These are phyloP conservation scores for Talaromyces sp. DNA, from an alignment of 2,329 filamentous ascomycete species.

Conservation along the genomic window DNA sequence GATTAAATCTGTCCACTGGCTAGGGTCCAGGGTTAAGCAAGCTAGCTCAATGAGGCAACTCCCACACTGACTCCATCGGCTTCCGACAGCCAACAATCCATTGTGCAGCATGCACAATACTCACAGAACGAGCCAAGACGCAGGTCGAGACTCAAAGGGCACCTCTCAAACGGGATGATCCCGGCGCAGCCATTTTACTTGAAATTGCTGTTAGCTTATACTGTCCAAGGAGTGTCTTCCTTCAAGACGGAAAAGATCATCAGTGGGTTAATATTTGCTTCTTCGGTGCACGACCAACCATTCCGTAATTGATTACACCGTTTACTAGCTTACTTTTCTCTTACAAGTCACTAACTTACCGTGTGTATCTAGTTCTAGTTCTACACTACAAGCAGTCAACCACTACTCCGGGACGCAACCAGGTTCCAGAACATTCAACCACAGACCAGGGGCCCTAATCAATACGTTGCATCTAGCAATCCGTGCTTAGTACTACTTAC, in stretches of 20 bases:
- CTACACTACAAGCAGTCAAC: not conserved
- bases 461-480: not conserved
- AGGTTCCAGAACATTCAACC: not conserved
- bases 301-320: not conserved
- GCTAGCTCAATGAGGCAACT: conserved; percentile 4
- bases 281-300: too few relatives aligned
- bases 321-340: not conserved
- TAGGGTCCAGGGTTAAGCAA: not conserved
- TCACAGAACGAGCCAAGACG: not conserved
- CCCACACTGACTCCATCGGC: not conserved
- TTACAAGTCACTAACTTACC: not conserved
- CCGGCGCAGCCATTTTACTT: not conserved
- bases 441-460: not conserved
- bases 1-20: not conserved
- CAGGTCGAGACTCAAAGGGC: not conserved
- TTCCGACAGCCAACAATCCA: not conserved
- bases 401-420: not conserved
- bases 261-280: not conserved
- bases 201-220: not conserved
- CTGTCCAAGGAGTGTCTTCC: not conserved
- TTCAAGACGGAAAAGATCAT: not conserved
- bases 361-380: not conserved
- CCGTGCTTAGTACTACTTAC: not conserved
- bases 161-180: not conserved
- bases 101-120: not conserved